Evolutionary conservation across 768 basidiomycete genomes (phyloP).

Genomic region (Lentinula detonsa): DNA sequence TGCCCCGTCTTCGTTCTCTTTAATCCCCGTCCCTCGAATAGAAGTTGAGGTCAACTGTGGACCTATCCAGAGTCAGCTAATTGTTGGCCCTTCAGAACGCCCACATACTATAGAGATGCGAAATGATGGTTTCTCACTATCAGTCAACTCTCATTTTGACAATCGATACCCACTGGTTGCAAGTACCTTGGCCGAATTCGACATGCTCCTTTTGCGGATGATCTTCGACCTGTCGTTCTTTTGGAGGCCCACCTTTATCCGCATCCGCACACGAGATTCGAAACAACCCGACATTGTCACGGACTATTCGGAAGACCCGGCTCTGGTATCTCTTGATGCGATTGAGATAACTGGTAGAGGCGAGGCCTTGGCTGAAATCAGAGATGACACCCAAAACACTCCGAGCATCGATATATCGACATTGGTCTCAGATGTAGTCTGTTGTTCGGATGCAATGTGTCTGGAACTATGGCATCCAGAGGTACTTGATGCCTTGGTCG

Average conservation of each 20-base stretch:
- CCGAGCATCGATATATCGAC: constrained; percentile 39
- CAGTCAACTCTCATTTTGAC: constrained; percentile 21
- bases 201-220: constrained; percentile 36
- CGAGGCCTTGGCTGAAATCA: constrained; percentile 42
- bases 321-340: constrained; percentile 50
- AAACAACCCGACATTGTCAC: constrained; percentile 14
- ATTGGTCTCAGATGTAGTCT: constrained; percentile 36
- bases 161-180: constrained; percentile 11
- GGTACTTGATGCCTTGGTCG: constrained; percentile 47
- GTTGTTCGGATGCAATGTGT: constrained; percentile 51
- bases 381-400: constrained; percentile 35
- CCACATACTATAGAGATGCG: constrained; percentile 49
- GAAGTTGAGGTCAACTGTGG: constrained; percentile 43
- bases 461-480: constrained; percentile 64
- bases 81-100: constrained; percentile 40
- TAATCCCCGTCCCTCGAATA: constrained; percentile 40
- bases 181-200: constrained; percentile 22
- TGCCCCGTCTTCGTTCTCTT: constrained; percentile 19
- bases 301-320: constrained; percentile 40
- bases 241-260: constrained; percentile 48
- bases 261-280: constrained; percentile 35
- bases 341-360: constrained; percentile 42
- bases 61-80: constrained; percentile 41
- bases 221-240: constrained; percentile 31
- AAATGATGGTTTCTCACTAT: constrained; percentile 44